Percentiles rank a stretch among this genome's conserved stretches.
Evolutionary conservation across 106 monocot genomes (phyloP).

Genomic region (Dendrobium huoshanense): DNA sequence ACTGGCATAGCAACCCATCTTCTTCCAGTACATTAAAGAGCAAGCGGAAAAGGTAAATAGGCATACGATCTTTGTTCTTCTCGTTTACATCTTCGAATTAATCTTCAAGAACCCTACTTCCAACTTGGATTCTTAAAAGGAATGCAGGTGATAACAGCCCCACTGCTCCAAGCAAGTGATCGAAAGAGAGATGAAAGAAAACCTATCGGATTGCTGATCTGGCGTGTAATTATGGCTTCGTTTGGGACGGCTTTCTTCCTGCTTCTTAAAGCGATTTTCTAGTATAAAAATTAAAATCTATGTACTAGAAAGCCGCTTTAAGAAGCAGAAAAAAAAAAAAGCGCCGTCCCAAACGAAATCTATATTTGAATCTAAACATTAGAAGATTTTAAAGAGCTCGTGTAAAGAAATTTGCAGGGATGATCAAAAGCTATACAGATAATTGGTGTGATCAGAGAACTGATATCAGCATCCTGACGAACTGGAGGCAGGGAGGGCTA

Average conservation of each 20-base stretch:
- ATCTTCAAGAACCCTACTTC: neutral
- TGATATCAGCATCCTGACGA: neutral
- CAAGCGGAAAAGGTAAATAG: conserved; percentile 67
- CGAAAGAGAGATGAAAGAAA: neutral
- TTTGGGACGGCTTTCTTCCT: too few species aligned
- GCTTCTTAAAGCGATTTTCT: too few species aligned
- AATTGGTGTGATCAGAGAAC: neutral
- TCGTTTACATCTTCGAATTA: neutral
- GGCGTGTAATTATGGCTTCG: neutral
- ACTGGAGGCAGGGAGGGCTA: neutral
- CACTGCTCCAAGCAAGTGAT: neutral
- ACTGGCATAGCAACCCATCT: conserved; percentile 95
- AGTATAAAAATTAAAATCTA: too few species aligned
- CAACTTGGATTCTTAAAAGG: neutral
- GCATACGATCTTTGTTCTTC: too few species aligned
- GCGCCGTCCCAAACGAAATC: too few species aligned
- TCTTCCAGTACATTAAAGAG: conserved; percentile 62
- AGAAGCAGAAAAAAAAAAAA: too few species aligned
- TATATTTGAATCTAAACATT: neutral
- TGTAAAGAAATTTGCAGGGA: neutral
- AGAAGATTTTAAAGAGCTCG: neutral
- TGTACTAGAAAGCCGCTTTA: too few species aligned
- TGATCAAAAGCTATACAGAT: neutral
- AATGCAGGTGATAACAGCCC: conserved; percentile 3
- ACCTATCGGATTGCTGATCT: neutral